Base-by-base conservation (phyloP, 2,329 filamentous ascomycete genomes). In the Lithohypha guttulata region DNA sequence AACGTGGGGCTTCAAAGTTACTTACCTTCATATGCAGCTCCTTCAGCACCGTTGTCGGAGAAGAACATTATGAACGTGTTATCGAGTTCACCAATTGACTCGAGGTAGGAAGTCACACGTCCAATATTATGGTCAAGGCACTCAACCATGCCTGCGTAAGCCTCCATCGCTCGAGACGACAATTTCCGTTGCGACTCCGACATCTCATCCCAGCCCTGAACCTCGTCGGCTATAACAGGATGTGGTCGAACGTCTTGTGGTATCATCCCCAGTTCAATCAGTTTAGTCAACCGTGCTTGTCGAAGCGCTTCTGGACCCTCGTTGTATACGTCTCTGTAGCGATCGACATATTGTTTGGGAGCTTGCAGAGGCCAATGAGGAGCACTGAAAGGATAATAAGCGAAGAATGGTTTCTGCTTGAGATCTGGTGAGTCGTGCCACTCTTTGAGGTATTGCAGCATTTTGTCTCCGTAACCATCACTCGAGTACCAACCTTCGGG, bases 351-450 rank as follows among this genome's bases (percentile, higher is more conserved):
- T 34, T 69, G 58, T 34, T 62, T 58, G 1, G 67, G 64, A 6
- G 64, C 66, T 46, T 70, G 69, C 2, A 73, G 53, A 0, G 69
- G 69, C 68, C 69, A 73, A 47, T 73, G 69, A 0, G 68, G 68
- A 4, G 67, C 68, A 2, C 66, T 66, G 50, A 66, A 70, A 0
- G 68, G 59, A 1, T 64, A 58, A 42, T 67, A 70, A 1, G 58
- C 62, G 45, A 70, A 70, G 57, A 70, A 69, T 0, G 66, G 65
- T 25, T 62, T 54, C 34, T 58, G 52, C 13, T 60, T 58, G 8
- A 59, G 53, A 6, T 55, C 50, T 10, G 55, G 43, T 50, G 57
- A 43, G 52, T 59, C 51, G n/a, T 61, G 65, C 57, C 70, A 65
- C 34, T 70, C 66, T 23, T 61, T 56, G 1, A 75, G 56, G 36